phyloP scores from a whole-genome alignment of 345 rosid species.

The Brassica cretica region DNA sequence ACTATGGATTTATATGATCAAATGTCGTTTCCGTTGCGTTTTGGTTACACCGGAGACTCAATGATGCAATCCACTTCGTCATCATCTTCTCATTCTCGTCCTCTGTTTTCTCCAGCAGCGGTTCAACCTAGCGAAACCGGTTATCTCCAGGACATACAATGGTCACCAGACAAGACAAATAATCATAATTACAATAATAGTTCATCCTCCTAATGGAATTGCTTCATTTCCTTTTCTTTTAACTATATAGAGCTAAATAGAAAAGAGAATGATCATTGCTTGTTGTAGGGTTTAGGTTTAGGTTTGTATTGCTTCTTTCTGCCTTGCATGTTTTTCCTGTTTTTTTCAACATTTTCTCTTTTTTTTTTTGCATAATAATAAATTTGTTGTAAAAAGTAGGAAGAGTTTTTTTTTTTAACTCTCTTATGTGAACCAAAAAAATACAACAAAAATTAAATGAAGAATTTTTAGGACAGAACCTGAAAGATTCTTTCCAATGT shows the following conservation, averaged over 20 bases:
- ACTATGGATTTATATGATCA: constrained; percentile 46
- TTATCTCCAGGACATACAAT: constrained; percentile 25
- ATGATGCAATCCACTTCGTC: constrained; percentile 35
- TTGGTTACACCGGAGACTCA: constrained; percentile 25
- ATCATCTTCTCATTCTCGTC: constrained; percentile 31
- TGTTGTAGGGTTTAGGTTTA: constrained; percentile 17
- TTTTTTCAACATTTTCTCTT: background rate
- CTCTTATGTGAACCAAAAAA: background rate
- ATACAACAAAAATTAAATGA: background rate
- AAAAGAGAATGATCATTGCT: background rate
- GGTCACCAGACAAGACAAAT: constrained; percentile 34
- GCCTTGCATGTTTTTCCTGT: constrained; percentile 8
- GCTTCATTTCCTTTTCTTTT: background rate
- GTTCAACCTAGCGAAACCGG: constrained; percentile 22
- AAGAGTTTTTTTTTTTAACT: background rate
- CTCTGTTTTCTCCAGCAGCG: constrained; percentile 22
- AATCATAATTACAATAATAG: background rate
- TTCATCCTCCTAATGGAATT: constrained; percentile 29
- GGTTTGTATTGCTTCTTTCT: constrained; percentile 16
- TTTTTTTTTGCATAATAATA: constrained; percentile 1
- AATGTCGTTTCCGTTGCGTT: constrained; percentile 44
- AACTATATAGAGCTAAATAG: background rate
- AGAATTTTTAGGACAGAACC: background rate
- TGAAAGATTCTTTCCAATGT: background rate
- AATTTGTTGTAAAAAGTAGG: background rate